Evolutionary conservation across 192 early-diverging fungal species (phyloP).

Genomic region (Podila clonocystis): DNA sequence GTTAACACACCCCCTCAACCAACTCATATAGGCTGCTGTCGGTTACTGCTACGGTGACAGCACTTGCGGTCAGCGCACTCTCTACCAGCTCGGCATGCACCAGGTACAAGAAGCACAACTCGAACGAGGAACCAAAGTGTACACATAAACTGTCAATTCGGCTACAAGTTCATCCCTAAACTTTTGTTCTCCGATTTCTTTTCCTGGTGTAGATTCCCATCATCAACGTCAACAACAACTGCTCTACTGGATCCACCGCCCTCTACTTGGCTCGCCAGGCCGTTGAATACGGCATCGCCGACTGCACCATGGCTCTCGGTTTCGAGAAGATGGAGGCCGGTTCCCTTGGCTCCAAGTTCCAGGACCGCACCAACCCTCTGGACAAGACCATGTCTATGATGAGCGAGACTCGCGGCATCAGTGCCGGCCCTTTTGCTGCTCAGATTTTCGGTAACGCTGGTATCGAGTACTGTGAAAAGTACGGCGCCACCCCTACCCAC

Average conservation of each 20-base stretch:
- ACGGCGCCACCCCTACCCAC: constrained; percentile 64
- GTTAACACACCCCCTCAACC: no score
- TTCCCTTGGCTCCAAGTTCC: constrained; percentile 59
- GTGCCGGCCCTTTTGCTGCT: constrained; percentile 65
- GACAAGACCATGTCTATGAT: constrained; percentile 68
- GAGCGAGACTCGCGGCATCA: constrained; percentile 65
- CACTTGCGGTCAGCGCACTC: constrained; percentile 73
- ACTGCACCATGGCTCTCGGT: constrained; percentile 79
- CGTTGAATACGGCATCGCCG: constrained; percentile 65
- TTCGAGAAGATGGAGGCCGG: constrained; percentile 77
- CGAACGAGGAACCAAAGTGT: no score
- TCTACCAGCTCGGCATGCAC: constrained; percentile 81
- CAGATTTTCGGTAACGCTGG: constrained; percentile 82
- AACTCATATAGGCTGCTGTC: constrained; percentile 39
- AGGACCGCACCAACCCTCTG: constrained; percentile 73
- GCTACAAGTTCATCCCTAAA: neutral
- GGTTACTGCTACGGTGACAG: constrained; percentile 71
- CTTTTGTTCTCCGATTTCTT: neutral
- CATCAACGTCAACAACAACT: constrained; percentile 84
- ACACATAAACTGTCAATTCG: no score
- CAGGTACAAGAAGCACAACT: constrained; percentile 43
- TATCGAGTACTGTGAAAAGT: constrained; percentile 73
- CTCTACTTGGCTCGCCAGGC: constrained; percentile 70
- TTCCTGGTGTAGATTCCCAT: constrained; percentile 35
- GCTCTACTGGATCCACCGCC: constrained; percentile 79